Conservation (phyloP, 352 stramenopile species). For the Pythium myriotylum region DNA sequence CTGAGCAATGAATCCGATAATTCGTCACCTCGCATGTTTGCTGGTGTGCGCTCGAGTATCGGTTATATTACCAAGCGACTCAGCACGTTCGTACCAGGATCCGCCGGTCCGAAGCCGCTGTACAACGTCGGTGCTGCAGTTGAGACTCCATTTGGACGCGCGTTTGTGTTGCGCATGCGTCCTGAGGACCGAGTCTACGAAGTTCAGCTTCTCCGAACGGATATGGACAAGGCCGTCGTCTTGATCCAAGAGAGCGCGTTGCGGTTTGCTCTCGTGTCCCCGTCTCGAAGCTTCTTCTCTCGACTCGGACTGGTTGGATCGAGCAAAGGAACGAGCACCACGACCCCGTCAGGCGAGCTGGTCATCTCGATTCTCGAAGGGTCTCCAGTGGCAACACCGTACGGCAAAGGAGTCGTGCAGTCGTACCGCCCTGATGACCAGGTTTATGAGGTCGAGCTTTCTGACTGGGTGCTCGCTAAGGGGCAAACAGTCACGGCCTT, state of each 20-base stretch:
- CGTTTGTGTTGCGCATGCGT: slow-evolving; percentile 69
- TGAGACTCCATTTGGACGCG: slow-evolving; percentile 77
- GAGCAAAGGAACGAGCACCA: slow-evolving; percentile 21
- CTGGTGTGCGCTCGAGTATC: slow-evolving; percentile 66
- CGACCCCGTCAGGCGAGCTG: slow-evolving; percentile 1
- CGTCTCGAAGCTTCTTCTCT: slow-evolving; percentile 71
- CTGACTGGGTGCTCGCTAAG: slow-evolving; percentile 47
- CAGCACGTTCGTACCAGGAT: slow-evolving; percentile 68
- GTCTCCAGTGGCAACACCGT: slow-evolving; percentile 53
- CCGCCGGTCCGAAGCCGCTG: slow-evolving; percentile 40
- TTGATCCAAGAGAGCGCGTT: slow-evolving; percentile 64
- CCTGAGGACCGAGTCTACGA: slow-evolving; percentile 67
- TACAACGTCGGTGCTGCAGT: slow-evolving; percentile 60
- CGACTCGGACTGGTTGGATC: slow-evolving; percentile 50
- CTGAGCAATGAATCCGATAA: slow-evolving; percentile 38
- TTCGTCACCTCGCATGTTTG: slow-evolving; percentile 70
- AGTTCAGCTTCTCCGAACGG: slow-evolving; percentile 54
- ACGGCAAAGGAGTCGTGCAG: slow-evolving; percentile 59
- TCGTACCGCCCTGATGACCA: slow-evolving; percentile 46
- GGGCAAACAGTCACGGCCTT: slow-evolving; percentile 52
- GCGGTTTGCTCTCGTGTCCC: slow-evolving; percentile 50
- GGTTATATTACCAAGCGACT: slow-evolving; percentile 84
- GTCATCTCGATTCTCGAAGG: slow-evolving; percentile 26
- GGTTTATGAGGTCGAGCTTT: slow-evolving; percentile 55
- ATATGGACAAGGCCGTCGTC: slow-evolving; percentile 38